These are phyloP conservation scores for Darksidea phi DNA, from an alignment of 495 filamentous ascomycete genomes.

Conservation along the genomic window DNA sequence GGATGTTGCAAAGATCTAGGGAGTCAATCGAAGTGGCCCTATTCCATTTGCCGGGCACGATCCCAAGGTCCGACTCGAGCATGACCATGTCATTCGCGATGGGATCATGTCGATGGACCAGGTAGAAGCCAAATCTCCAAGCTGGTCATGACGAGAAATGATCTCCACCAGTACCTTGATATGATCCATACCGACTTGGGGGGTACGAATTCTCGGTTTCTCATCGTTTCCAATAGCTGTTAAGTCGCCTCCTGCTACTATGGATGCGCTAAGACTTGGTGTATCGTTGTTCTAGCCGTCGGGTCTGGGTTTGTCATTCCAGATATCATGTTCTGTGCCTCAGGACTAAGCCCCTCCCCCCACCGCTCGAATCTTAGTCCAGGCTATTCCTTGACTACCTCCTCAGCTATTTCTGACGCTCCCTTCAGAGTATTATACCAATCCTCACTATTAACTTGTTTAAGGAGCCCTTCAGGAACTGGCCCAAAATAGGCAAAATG, in stretches of 20 bases:
- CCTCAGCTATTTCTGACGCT: conserved; percentile 37
- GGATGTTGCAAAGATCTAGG: no score
- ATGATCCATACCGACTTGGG: no score
- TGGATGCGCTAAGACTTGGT: conserved; percentile 39
- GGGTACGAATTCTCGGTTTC: no score
- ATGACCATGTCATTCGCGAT: no score
- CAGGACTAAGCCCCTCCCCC: conserved; percentile 32
- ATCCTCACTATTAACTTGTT: conserved; percentile 37
- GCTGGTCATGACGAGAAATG: no score
- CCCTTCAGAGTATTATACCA: conserved; percentile 36
- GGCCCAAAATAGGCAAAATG: conserved; percentile 41
- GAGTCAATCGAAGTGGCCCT: no score
- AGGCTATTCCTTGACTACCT: conserved; percentile 34
- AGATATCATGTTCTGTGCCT: conserved; percentile 39
- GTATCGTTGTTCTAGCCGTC: conserved; percentile 41
- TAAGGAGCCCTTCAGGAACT: conserved; percentile 39
- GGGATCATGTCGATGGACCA: no score
- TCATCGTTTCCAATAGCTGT: conserved; percentile 27
- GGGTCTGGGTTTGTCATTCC: conserved; percentile 41
- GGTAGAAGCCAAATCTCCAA: no score
- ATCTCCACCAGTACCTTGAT: no score
- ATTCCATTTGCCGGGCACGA: no score
- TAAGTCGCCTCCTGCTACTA: conserved; percentile 37
- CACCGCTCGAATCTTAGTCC: conserved; percentile 36
- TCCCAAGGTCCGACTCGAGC: no score